phyloP scores from a whole-genome alignment of 2,329 filamentous ascomycete species.

The Teratosphaeria nubilosa region DNA sequence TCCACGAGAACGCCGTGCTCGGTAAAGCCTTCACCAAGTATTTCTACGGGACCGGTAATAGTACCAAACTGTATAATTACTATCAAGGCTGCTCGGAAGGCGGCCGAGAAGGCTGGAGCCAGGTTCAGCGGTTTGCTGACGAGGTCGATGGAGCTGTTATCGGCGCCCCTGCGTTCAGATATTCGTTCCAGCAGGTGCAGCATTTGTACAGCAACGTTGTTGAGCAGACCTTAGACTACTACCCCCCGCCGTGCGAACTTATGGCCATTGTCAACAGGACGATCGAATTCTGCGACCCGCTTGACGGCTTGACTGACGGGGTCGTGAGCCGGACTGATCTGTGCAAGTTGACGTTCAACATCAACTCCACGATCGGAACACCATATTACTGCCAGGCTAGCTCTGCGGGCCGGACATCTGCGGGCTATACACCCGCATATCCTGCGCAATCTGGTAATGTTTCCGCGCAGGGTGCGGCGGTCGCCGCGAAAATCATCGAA shows the following conservation, averaged over 20 bases:
- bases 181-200: slow-evolving; percentile 37
- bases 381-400: slow-evolving; percentile 23
- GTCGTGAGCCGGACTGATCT: slow-evolving; percentile 43
- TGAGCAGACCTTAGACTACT: slow-evolving; percentile 32
- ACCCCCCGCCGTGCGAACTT: slow-evolving; percentile 37
- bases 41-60: slow-evolving; percentile 29
- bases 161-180: slow-evolving; percentile 40
- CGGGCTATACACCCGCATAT: neutral
- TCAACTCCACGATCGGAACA: slow-evolving; percentile 42
- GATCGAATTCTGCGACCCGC: slow-evolving; percentile 44
- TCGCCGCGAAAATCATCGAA: slow-evolving; percentile 28
- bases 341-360: slow-evolving; percentile 42
- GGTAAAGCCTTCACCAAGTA: slow-evolving; percentile 35
- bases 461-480: slow-evolving; percentile 21
- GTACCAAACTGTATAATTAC: slow-evolving; percentile 37
- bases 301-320: slow-evolving; percentile 47
- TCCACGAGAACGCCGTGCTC: slow-evolving; percentile 42
- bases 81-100: slow-evolving; percentile 48
- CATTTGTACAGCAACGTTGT: slow-evolving; percentile 33
- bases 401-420: slow-evolving; percentile 5
- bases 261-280: slow-evolving; percentile 45
- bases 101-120: slow-evolving; percentile 39
- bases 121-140: slow-evolving; percentile 42
- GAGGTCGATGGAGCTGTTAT: slow-evolving; percentile 39
- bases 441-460: slow-evolving; percentile 22